Evolutionary conservation across 495 filamentous ascomycete genomes (phyloP).

Genomic region (Penicillium manginii): DNA sequence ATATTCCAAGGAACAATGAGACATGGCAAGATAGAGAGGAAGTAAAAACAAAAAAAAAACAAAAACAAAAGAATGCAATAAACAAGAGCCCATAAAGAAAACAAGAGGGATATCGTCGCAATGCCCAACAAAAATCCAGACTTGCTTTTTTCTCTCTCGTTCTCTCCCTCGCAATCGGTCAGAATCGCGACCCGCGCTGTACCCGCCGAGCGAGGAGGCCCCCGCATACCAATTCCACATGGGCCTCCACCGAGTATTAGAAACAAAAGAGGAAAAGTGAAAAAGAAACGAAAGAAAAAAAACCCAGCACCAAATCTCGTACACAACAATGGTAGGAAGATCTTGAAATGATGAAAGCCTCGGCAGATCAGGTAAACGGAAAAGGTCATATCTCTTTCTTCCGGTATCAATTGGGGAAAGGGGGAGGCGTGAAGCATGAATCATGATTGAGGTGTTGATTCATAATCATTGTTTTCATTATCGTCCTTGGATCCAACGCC

Average conservation of each 20-base stretch:
- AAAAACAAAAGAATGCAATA: slow-evolving; percentile 1
- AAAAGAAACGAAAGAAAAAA: not conserved
- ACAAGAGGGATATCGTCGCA: slow-evolving; percentile 32
- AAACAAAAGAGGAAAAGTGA: slow-evolving; percentile 2
- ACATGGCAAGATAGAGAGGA: slow-evolving; percentile 4
- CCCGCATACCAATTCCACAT: slow-evolving; percentile 8
- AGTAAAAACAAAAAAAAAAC: slow-evolving; percentile 12
- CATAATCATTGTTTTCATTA: slow-evolving; percentile 17
- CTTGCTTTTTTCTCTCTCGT: slow-evolving; percentile 13
- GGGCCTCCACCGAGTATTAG: slow-evolving; percentile 13
- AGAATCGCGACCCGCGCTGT: slow-evolving; percentile 28
- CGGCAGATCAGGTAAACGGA: not conserved
- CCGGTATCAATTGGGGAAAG: not conserved
- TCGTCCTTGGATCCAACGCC: slow-evolving; percentile 48
- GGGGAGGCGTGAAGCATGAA: not conserved
- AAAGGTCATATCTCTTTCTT: slow-evolving; percentile 2
- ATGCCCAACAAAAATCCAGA: slow-evolving; percentile 26
- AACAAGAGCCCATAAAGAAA: slow-evolving; percentile 21
- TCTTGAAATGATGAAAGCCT: slow-evolving; percentile 1
- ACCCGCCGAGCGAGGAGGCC: slow-evolving; percentile 11
- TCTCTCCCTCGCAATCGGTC: slow-evolving; percentile 8
- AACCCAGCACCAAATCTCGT: slow-evolving; percentile 3
- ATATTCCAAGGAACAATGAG: slow-evolving; percentile 1
- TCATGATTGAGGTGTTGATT: not conserved
- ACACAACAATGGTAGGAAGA: not conserved